These are phyloP conservation scores for Fusarium citri DNA, from an alignment of 2,329 filamentous ascomycete species.

Conservation along the genomic window DNA sequence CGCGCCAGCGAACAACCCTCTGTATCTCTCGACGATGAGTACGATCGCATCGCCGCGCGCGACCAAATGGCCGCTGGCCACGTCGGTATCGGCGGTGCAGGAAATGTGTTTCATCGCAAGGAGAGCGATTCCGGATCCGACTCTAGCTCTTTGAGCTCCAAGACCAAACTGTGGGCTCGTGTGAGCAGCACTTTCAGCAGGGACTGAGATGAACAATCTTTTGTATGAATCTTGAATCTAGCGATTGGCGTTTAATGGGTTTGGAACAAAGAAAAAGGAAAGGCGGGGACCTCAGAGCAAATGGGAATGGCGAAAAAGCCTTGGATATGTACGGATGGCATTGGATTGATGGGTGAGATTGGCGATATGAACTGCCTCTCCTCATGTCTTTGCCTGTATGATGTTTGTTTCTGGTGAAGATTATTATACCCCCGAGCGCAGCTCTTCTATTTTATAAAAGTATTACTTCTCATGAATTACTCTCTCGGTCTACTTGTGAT, in stretches of 20 bases:
- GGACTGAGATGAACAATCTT: slow-evolving; percentile 30
- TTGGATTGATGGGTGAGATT: slow-evolving; percentile 17
- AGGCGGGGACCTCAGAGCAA: slow-evolving; percentile 50
- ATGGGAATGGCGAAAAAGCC: slow-evolving; percentile 36
- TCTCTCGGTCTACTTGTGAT: neutral
- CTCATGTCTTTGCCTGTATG: slow-evolving; percentile 33
- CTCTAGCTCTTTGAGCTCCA: slow-evolving; percentile 51
- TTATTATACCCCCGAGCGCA: slow-evolving; percentile 55
- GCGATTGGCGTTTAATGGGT: slow-evolving; percentile 45
- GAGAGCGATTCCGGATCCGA: slow-evolving; percentile 49
- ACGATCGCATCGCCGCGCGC: slow-evolving; percentile 57
- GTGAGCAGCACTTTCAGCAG: slow-evolving; percentile 51
- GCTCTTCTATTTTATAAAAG: slow-evolving; percentile 29
- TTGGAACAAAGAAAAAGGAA: slow-evolving; percentile 1
- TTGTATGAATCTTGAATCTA: slow-evolving; percentile 19
- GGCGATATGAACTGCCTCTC: slow-evolving; percentile 38
- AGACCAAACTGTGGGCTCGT: slow-evolving; percentile 51
- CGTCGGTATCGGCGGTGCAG: slow-evolving; percentile 74
- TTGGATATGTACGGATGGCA: slow-evolving; percentile 35
- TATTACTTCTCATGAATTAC: neutral
- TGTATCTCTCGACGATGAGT: slow-evolving; percentile 62
- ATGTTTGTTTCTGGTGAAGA: slow-evolving; percentile 61
- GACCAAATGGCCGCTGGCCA: slow-evolving; percentile 64
- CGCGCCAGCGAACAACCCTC: slow-evolving; percentile 58
- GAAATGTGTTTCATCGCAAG: slow-evolving; percentile 69